These are phyloP conservation scores for Corchorus olitorius DNA, from an alignment of 345 rosid species.

Conservation along the genomic window DNA sequence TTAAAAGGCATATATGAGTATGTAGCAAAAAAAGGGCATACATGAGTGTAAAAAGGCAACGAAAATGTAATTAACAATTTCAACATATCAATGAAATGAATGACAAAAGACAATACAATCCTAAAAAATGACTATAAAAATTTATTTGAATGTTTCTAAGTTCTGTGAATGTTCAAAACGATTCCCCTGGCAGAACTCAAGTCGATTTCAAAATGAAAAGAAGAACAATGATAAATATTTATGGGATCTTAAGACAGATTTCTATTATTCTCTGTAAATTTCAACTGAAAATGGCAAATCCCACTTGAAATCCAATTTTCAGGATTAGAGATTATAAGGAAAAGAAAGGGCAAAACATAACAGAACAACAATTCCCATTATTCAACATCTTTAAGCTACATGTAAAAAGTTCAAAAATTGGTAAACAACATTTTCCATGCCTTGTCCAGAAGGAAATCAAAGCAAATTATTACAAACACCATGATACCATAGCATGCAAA, in stretches of 20 bases:
- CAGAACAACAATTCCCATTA: too few relatives aligned
- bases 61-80: background rate
- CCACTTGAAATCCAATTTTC: background rate
- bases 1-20: too few relatives aligned
- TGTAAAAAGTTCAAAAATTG: too few relatives aligned
- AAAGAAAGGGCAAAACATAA: too few relatives aligned
- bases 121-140: background rate
- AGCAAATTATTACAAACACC: too few relatives aligned
- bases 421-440: too few relatives aligned
- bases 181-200: background rate
- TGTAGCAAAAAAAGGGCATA: too few relatives aligned
- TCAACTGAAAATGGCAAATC: slow-evolving; percentile 17
- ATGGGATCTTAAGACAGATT: background rate
- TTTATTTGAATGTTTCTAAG: slow-evolving; percentile 14
- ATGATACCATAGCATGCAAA: too few relatives aligned
- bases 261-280: slow-evolving; percentile 27
- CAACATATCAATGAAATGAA: background rate
- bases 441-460: too few relatives aligned
- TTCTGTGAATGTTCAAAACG: background rate
- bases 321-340: too few relatives aligned
- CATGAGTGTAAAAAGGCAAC: too few relatives aligned
- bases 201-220: slow-evolving; percentile 9
- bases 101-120: background rate
- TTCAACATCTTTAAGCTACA: too few relatives aligned
- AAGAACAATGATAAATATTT: slow-evolving; percentile 1